Evolutionary conservation across 2,329 filamentous ascomycete genomes (phyloP), one percentile per base, ranked within the genome.

Genomic region (Ceratocystiopsis brevicomis): DNA sequence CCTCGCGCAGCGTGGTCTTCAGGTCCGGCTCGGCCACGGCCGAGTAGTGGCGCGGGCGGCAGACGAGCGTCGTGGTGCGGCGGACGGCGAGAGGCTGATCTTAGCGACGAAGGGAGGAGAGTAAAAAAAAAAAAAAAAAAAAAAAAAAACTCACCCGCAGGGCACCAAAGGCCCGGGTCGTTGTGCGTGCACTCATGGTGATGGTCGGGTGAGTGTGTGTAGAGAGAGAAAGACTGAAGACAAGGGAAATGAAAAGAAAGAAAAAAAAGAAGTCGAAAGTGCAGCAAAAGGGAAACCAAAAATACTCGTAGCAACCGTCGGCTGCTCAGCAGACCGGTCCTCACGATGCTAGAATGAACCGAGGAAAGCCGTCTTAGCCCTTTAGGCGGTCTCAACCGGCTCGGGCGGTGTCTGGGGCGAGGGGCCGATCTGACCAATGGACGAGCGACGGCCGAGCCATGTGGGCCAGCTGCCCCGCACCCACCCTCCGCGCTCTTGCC

Each of bases 21-120:
- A 98, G 76, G 57, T 88, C 82, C 46, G 82, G 83, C 61, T 96
- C 88, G 46, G 82, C 70, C 41, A 76, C 70, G 38, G 82, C 76
- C 50, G 81, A 76, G 65, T 86, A 87, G 59, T 60, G 66, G 55
- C 80, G 69, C 40, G 54, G 53, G 44, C 60, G 56, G 46, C 55
- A 49, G 44, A 46, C 41, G 40, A 48, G 48, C 45, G 12, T 37
- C 25, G 25, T 8, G 25, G 16, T 36, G 45, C 42, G 44, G 21
- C 42, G 42, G 40, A 39, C 36, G 37, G 38, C 38, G 18, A 48
- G 33, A 18, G 46, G 44, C 48, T 46, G 30, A n/a, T 12, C 14
- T 16, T 15, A 30, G 14, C 5, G 6, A 14, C 2, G 25, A 30
- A 2, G 10, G 25, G 25, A 30, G 6, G 8, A 30, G 25, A 16